Conservation (phyloP, 108 stramenopile species). For the Cylindrotheca fusiformis region DNA sequence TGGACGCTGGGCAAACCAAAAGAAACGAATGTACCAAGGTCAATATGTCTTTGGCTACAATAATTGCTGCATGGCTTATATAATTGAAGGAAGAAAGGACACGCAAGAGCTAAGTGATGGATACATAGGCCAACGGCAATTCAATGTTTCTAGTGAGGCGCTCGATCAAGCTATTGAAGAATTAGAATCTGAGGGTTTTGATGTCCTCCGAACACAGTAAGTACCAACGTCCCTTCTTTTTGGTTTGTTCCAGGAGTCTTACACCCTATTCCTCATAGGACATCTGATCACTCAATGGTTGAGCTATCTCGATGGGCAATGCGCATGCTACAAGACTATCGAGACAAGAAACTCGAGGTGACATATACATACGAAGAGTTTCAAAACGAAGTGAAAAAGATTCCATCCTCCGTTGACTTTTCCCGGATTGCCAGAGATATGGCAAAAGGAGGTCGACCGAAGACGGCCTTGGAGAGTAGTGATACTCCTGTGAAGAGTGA, state of each 20-base stretch:
- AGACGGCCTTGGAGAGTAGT: not conserved
- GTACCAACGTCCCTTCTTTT: not conserved
- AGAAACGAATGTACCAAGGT: conserved; percentile 59
- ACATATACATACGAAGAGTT: conserved; percentile 22
- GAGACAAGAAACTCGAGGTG: conserved; percentile 10
- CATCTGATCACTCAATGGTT: conserved; percentile 20
- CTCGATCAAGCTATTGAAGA: conserved; percentile 25
- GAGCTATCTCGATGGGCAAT: conserved; percentile 16
- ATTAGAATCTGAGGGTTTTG: conserved; percentile 29
- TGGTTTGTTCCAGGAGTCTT: not conserved
- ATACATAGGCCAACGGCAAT: conserved; percentile 48
- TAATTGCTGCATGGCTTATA: conserved; percentile 52
- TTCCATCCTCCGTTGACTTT: conserved; percentile 22
- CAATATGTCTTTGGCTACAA: conserved; percentile 63
- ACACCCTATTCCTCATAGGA: not conserved
- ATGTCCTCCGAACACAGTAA: conserved; percentile 20
- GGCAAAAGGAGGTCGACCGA: not conserved
- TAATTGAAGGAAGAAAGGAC: conserved; percentile 63
- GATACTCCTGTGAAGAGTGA: not conserved
- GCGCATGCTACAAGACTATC: conserved; percentile 7
- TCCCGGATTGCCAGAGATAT: conserved; percentile 20
- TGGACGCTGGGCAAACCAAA: conserved; percentile 66
- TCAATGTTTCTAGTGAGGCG: conserved; percentile 11
- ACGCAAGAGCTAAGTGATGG: conserved; percentile 49
- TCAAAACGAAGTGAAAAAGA: conserved; percentile 6